Percentiles rank a stretch among this genome's conserved stretches.
phyloP scores from a whole-genome alignment of 371 early-diverging fungal species.

The Entomophthora muscae region DNA sequence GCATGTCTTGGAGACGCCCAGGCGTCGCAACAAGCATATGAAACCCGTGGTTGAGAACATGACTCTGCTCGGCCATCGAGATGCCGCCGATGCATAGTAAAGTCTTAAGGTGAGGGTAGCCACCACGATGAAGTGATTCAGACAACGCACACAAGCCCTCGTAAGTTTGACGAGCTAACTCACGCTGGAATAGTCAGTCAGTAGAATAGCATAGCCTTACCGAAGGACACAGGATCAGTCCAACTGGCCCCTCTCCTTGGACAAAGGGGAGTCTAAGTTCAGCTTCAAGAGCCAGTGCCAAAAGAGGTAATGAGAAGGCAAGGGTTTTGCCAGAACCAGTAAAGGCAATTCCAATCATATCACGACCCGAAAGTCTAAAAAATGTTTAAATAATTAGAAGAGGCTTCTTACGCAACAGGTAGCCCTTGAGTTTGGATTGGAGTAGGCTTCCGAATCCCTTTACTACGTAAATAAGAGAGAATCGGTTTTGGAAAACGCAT shows the following conservation, averaged over 20 bases:
- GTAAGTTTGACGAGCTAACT: slow-evolving; percentile 72
- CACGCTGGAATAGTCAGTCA: slow-evolving; percentile 28
- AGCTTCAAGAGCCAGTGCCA: slow-evolving; percentile 63
- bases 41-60: slow-evolving; percentile 35
- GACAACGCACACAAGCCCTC: slow-evolving; percentile 50
- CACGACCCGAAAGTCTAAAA: slow-evolving; percentile 49
- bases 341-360: slow-evolving; percentile 91
- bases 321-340: slow-evolving; percentile 99
- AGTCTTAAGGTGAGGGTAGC: slow-evolving; percentile 52
- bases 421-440: slow-evolving; percentile 96
- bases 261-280: slow-evolving; percentile 57
- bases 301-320: slow-evolving; percentile 82
- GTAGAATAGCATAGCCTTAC: slow-evolving; percentile 21
- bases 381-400: neutral
- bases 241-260: slow-evolving; percentile 82
- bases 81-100: slow-evolving; percentile 92
- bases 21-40: slow-evolving; percentile 90
- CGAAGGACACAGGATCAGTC: slow-evolving; percentile 76
- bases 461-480: slow-evolving; percentile 56
- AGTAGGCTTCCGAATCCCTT: slow-evolving; percentile 80
- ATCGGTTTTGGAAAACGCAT: slow-evolving; percentile 66
- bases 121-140: slow-evolving; percentile 33
- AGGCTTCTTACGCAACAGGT: slow-evolving; percentile 34
- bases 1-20: slow-evolving; percentile 76
- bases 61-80: slow-evolving; percentile 66